Evolutionary conservation across 176 grass and related monocot species (phyloP).

Genomic region (Stipa capillata): DNA sequence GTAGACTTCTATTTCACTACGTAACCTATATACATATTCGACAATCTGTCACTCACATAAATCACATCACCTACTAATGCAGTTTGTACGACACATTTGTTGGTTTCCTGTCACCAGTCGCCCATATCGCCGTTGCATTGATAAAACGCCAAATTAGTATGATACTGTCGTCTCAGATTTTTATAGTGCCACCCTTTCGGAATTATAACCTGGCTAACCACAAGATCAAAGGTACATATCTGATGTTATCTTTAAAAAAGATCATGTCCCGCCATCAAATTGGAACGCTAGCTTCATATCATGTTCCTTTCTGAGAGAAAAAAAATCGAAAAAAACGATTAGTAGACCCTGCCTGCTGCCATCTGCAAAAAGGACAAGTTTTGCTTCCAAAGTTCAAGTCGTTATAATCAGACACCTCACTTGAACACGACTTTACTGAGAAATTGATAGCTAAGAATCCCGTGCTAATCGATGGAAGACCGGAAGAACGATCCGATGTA

Average conservation of each 20-base stretch:
- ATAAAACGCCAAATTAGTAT: background rate
- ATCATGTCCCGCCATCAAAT: background rate
- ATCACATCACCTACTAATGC: background rate
- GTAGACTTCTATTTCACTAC: too few species aligned
- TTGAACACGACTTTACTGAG: background rate
- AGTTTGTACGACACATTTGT: background rate
- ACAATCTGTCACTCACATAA: background rate
- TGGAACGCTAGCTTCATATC: background rate
- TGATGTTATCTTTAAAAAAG: background rate
- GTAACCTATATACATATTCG: too few species aligned
- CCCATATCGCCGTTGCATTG: background rate
- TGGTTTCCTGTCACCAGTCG: background rate
- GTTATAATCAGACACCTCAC: conserved; percentile 17
- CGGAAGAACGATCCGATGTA: background rate
- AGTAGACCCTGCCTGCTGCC: background rate
- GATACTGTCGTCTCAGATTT: background rate
- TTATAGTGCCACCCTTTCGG: background rate
- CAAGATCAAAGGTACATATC: background rate
- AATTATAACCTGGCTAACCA: background rate
- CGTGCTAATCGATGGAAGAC: background rate
- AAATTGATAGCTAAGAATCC: background rate
- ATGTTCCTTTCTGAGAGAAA: conserved; percentile 4
- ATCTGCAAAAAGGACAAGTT: background rate
- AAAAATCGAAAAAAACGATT: background rate
- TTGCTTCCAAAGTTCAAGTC: background rate